Evolutionary conservation across 1,284 basidiomycete genomes (phyloP), one percentile per base, ranked within the genome.

Genomic region (Moesziomyces aphidis): DNA sequence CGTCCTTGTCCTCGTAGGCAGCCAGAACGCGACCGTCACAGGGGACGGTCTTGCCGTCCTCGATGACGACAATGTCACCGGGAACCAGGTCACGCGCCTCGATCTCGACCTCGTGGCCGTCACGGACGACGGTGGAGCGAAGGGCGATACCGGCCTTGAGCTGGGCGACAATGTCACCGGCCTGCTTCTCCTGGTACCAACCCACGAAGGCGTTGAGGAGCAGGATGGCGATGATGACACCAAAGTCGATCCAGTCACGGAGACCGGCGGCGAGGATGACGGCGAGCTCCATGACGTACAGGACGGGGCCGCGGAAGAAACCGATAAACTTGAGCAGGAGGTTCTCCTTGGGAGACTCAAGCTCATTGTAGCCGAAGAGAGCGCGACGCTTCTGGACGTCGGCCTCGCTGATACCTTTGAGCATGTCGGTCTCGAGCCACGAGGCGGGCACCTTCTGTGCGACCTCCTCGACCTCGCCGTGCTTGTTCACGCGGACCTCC

Each of bases 111-210:
- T 89, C 88, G 43, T 86, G 77, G 60, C 81, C 81, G 69, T 86
- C 85, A 44, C 88, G 86, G 26, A 89, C 80, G 44, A 88, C 87
- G 23, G 73, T 82, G 24, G 87, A 81, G 61, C 86, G 87, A 61
- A 89, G 83, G 6, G 88, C 88, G 65, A 89, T 89, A 72, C 88
- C 88, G 42, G 87, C 87, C 83, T 88, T 89, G 73, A 89, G 87
- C 78, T 89, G 85, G 48, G 87, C 87, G 65, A 88, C 87, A 77
- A 88, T 88, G 79, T 88, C 87, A 58, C 87, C 87, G 43, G 87
- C 85, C 85, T 85, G 82, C 86, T 88, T 89, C 77, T 89, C 88
- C 78, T 89, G 77, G 80, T 88, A 89, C 88, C 88, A 89, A 56
- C 88, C 88, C 71, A 89, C 88, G 60, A 87, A 85, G 48, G 88